Evolutionary conservation across 2,329 filamentous ascomycete genomes (phyloP), one percentile per base, ranked within the genome.

Genomic region (Plectosphaerella cucumerina): DNA sequence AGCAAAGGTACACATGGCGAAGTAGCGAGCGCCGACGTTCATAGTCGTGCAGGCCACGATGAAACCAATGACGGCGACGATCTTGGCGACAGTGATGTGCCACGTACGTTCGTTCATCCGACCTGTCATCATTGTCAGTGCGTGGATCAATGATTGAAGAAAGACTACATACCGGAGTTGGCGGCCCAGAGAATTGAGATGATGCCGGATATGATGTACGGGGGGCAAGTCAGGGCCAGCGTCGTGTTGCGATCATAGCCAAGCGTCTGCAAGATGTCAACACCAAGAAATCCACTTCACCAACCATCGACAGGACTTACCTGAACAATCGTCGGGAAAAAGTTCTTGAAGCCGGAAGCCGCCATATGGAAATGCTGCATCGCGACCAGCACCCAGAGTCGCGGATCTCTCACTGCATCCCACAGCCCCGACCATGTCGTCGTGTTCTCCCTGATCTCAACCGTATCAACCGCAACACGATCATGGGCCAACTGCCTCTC

Each of bases 351-450:
- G 2, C 64, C 65, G 39, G 73, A 72, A 17, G 73, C 72, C 6
- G 70, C 70, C 43, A 76, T 61, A 58, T 76, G 73, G 60, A 73
- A 70, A 54, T 76, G 74, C 54, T 75, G 71, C 72, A 77, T 76
- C 51, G 75, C 62, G 6, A 67, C 66, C 45, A 76, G 70, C 5
- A 77, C 59, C 66, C 72, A 77, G 2, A 74, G 64, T 44, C 70
- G 68, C 11, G 68, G 70, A 55, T 78, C 75, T 8, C 57, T 62
- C 18, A 65, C 59, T 8, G 73, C 73, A 43, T 70, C 65, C 45
- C 65, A 62, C 17, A 76, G 65, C 22, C 74, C 74, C 10, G 61
- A 61, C 64, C 60, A 72, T 2, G 70, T 67, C 22, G 64, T 68
- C 11, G 52, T 56, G 44, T 48, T 67, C n/a, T 64, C 51, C 4